phyloP scores from a whole-genome alignment of 1,284 basidiomycete genomes.

The Irpex sp. region DNA sequence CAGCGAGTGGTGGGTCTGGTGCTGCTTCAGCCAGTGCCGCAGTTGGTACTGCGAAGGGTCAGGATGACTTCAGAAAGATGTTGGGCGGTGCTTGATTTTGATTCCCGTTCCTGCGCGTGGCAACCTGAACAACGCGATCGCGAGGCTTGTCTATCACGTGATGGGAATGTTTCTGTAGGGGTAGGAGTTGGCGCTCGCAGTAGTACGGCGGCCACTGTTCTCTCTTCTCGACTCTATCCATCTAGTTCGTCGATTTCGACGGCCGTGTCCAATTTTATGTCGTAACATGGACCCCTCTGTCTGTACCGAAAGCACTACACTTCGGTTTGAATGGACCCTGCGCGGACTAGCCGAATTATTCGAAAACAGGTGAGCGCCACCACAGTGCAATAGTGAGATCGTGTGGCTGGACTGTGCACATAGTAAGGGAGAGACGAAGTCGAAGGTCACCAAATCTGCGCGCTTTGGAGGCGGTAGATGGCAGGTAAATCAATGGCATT shows the following conservation, averaged over 20 bases:
- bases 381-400: not conserved
- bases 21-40: slow-evolving; percentile 11
- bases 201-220: not conserved
- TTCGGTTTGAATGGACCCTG: slow-evolving; percentile 76
- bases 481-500: slow-evolving; percentile 46
- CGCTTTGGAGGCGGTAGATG: slow-evolving; percentile 68
- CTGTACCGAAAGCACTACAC: slow-evolving; percentile 53
- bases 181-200: too few species aligned
- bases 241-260: not conserved
- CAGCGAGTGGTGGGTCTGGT: slow-evolving; percentile 6
- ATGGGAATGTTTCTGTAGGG: too few species aligned
- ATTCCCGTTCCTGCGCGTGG: not conserved
- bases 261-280: not conserved
- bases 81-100: slow-evolving; percentile 30
- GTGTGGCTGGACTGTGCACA: too few species aligned
- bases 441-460: slow-evolving; percentile 64
- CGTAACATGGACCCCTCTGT: slow-evolving; percentile 21
- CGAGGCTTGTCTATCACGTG: not conserved
- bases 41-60: slow-evolving; percentile 41
- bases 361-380: slow-evolving; percentile 52
- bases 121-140: not conserved
- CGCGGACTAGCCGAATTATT: slow-evolving; percentile 66
- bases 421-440: slow-evolving; percentile 65
- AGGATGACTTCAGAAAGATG: slow-evolving; percentile 83
- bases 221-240: not conserved